A percentile compares a stretch with the other conserved stretches of the same genome.
Evolutionary conservation across 192 early-diverging fungal genomes (phyloP).

Genomic region (Linnemannia hyalina): DNA sequence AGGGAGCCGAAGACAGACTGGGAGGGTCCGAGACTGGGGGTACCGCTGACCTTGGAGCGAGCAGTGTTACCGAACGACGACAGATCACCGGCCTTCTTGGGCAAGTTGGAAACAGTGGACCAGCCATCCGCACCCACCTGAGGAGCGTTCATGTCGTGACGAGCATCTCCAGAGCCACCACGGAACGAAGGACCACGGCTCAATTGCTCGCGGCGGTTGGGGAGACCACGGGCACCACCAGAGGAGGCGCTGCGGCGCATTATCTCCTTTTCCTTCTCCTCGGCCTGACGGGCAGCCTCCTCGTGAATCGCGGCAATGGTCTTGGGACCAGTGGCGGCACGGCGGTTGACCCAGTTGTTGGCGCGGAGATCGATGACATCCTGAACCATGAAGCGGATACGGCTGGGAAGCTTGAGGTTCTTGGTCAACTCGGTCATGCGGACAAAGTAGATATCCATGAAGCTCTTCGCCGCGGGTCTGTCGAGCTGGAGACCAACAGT

Average conservation of each 20-base stretch:
- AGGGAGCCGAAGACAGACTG: conserved; percentile 64
- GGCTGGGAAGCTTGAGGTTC: conserved; percentile 77
- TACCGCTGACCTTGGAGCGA: conserved; percentile 63
- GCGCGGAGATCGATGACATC: conserved; percentile 89
- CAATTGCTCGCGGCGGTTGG: conserved; percentile 74
- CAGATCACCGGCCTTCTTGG: conserved; percentile 77
- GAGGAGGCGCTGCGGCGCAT: conserved; percentile 76
- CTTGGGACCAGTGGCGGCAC: conserved; percentile 80
- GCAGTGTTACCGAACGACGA: conserved; percentile 81
- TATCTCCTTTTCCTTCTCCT: conserved; percentile 83
- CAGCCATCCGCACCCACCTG: conserved; percentile 77
- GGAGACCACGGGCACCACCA: conserved; percentile 70
- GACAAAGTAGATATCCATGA: conserved; percentile 91
- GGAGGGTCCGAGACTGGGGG: conserved; percentile 68
- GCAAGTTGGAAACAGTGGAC: conserved; percentile 70
- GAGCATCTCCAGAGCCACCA: conserved; percentile 57
- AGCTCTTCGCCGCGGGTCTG: conserved; percentile 64
- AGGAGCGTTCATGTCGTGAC: conserved; percentile 44
- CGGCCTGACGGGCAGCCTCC: conserved; percentile 76
- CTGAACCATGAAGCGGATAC: conserved; percentile 94
- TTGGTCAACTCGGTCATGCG: conserved; percentile 83
- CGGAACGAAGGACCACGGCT: conserved; percentile 71
- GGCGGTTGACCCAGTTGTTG: conserved; percentile 81
- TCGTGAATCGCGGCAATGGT: conserved; percentile 95
- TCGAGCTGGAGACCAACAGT: conserved; percentile 87